Conservation (phyloP, 1,284 basidiomycete species). For the Hypsizygus ulmarius region DNA sequence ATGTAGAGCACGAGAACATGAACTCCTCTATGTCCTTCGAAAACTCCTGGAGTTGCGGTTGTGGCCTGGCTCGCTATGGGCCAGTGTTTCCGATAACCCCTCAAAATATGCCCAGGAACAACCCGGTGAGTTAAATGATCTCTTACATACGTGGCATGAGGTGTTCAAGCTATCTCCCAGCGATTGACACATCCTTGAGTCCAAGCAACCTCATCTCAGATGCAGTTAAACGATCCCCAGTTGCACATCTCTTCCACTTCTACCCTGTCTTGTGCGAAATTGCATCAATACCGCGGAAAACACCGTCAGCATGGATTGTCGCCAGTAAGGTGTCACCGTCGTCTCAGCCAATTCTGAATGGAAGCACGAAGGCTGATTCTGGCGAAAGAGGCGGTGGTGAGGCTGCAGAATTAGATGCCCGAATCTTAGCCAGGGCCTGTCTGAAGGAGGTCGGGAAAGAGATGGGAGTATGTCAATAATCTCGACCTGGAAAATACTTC, state of each 20-base stretch:
- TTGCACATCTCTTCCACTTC: slow-evolving; percentile 83
- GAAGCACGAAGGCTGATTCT: slow-evolving; percentile 8
- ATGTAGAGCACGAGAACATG: slow-evolving; percentile 80
- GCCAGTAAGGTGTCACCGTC: slow-evolving; percentile 7
- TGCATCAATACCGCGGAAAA: slow-evolving; percentile 61
- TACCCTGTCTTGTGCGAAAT: slow-evolving; percentile 80
- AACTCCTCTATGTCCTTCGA: slow-evolving; percentile 80
- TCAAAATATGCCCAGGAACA: slow-evolving; percentile 51
- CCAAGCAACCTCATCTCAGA: slow-evolving; percentile 60
- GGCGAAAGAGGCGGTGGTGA: slow-evolving; percentile 28
- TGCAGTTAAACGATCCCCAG: slow-evolving; percentile 65
- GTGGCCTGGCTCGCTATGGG: slow-evolving; percentile 75
- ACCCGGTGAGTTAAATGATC: slow-evolving; percentile 42
- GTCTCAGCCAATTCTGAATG: slow-evolving; percentile 2
- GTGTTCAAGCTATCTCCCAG: slow-evolving; percentile 25
- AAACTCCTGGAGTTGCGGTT: slow-evolving; percentile 70
- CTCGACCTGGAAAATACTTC: not conserved
- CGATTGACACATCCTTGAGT: slow-evolving; percentile 42
- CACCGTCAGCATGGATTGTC: slow-evolving; percentile 65
- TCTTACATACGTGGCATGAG: slow-evolving; percentile 1
- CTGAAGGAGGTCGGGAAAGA: slow-evolving; percentile 72
- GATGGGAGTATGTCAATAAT: slow-evolving; percentile 44
- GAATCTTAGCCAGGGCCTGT: slow-evolving; percentile 66
- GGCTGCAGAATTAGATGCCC: slow-evolving; percentile 59
- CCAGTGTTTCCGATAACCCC: slow-evolving; percentile 64